These are phyloP conservation scores for Capsella bursapastoris DNA, from an alignment of 345 rosid genomes.

Conservation along the genomic window DNA sequence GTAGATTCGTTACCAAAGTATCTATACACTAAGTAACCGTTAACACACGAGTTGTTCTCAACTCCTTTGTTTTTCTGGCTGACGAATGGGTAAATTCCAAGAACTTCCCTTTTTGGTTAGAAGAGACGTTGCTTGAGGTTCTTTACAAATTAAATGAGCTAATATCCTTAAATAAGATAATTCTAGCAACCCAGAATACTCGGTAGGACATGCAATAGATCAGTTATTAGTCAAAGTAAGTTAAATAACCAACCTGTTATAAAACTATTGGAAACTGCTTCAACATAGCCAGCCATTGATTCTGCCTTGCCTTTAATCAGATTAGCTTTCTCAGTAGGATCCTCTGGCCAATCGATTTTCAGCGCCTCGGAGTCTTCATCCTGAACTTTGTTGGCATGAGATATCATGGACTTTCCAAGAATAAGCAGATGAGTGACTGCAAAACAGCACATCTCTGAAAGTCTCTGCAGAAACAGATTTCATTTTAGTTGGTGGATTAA, in stretches of 20 bases:
- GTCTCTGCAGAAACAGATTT: conserved; percentile 67
- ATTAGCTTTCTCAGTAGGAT: conserved; percentile 86
- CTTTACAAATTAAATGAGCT: neutral
- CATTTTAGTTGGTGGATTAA: conserved; percentile 15
- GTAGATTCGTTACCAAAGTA: neutral
- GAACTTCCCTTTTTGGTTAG: neutral
- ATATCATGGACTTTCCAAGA: conserved; percentile 80
- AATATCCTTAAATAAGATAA: neutral
- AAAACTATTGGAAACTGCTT: conserved; percentile 82
- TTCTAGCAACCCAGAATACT: neutral
- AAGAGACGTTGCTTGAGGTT: conserved; percentile 6
- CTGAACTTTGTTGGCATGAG: conserved; percentile 63
- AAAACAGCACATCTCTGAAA: conserved; percentile 92
- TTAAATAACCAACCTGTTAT: conserved; percentile 65
- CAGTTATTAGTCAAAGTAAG: conserved; percentile 3
- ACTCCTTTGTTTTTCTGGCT: too few species aligned
- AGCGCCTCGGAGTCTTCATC: conserved; percentile 65
- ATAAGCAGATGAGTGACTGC: conserved; percentile 81
- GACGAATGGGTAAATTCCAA: neutral
- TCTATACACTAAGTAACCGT: neutral
- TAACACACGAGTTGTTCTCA: too few species aligned
- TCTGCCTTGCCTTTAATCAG: conserved; percentile 72
- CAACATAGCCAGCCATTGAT: conserved; percentile 69
- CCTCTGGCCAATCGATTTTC: conserved; percentile 89
- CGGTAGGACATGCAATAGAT: neutral